Evolutionary conservation across 495 filamentous ascomycete species (phyloP).

Genomic region (Stereocaulon alpinum): DNA sequence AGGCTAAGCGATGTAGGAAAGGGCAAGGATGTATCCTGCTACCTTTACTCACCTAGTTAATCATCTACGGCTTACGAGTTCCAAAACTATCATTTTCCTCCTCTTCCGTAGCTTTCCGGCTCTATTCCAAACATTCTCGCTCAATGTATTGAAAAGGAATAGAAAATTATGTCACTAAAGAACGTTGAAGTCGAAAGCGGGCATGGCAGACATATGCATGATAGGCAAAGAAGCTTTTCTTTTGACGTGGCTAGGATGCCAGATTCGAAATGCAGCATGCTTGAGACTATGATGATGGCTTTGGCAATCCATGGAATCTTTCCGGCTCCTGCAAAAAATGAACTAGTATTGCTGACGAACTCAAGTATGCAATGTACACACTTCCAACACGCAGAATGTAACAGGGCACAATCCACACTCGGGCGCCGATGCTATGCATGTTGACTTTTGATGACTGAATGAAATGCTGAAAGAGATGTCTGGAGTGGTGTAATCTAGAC

Average conservation of each 20-base stretch:
- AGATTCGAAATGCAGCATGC: conserved; percentile 11
- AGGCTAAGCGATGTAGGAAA: background rate
- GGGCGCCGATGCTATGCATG: conserved; percentile 8
- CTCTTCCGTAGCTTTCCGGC: background rate
- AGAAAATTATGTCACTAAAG: background rate
- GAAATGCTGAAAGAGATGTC: conserved; percentile 8
- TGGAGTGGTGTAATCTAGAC: background rate
- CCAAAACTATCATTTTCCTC: background rate
- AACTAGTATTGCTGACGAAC: conserved; percentile 3
- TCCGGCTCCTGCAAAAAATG: background rate
- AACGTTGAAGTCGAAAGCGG: background rate
- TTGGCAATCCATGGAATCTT: background rate
- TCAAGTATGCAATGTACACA: conserved; percentile 2
- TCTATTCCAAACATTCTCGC: background rate
- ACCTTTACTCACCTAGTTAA: background rate
- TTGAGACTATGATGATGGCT: conserved; percentile 3
- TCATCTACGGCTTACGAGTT: conserved; percentile 8
- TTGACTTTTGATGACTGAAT: conserved; percentile 6
- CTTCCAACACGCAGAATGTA: conserved; percentile 5
- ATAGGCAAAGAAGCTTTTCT: conserved; percentile 1
- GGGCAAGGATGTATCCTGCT: background rate
- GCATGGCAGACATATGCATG: conserved; percentile 6
- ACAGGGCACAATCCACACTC: background rate
- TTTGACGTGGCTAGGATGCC: background rate
- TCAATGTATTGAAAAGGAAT: background rate